phyloP scores from a whole-genome alignment of 129 eudicot species.

The Tagetes erecta region DNA sequence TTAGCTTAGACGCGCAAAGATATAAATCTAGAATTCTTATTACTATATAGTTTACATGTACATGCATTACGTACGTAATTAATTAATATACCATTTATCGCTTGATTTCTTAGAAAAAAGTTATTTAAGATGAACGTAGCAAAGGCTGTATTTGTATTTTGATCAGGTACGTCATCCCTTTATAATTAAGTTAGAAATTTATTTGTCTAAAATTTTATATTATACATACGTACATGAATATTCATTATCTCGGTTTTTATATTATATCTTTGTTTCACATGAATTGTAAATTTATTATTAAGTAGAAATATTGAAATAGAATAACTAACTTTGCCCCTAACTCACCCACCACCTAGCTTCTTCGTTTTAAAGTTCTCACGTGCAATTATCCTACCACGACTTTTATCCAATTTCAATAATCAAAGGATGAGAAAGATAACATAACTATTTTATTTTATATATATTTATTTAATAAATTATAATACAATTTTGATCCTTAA shows the following conservation, averaged over 20 bases:
- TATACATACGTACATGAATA: too few species aligned
- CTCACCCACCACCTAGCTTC: neutral
- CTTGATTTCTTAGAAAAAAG: too few species aligned
- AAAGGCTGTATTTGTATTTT: too few species aligned
- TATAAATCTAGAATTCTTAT: too few species aligned
- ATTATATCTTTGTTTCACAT: neutral
- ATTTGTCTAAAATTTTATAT: too few species aligned
- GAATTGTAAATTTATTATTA: neutral
- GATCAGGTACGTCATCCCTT: too few species aligned
- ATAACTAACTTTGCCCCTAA: neutral
- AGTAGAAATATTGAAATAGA: neutral
- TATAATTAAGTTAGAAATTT: too few species aligned
- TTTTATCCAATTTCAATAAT: neutral
- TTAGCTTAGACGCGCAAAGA: too few species aligned
- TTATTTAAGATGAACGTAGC: too few species aligned
- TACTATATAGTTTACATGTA: too few species aligned
- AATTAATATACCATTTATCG: too few species aligned
- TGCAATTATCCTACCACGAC: conserved; percentile 3
- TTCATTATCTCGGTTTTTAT: neutral
- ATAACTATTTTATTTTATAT: neutral
- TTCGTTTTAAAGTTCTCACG: conserved; percentile 3
- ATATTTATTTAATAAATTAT: neutral
- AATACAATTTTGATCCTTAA: neutral
- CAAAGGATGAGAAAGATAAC: neutral
- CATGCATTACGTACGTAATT: too few species aligned